phyloP scores from a whole-genome alignment of 1,284 basidiomycete genomes.

The Moesziomyces antarcticus region DNA sequence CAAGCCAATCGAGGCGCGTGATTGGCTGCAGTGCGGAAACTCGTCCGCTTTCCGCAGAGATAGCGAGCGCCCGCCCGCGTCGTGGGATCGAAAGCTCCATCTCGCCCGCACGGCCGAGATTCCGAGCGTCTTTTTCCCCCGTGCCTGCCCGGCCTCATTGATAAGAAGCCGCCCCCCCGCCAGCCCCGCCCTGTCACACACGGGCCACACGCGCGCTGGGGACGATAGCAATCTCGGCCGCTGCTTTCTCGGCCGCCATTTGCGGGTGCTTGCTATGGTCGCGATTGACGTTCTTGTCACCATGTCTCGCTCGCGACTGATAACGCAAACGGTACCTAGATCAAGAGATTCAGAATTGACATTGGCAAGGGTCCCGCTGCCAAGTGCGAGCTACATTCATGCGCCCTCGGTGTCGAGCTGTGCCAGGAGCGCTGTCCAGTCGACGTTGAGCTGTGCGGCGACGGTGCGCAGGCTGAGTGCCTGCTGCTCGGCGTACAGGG shows the following conservation, averaged over 20 bases:
- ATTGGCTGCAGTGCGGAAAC: background rate
- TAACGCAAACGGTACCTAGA: background rate
- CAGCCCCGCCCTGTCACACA: no score
- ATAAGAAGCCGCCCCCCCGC: no score
- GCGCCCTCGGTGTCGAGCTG: constrained; percentile 6
- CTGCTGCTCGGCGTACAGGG: constrained; percentile 38
- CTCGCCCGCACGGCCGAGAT: background rate
- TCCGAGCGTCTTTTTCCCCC: background rate
- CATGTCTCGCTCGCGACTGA: no score
- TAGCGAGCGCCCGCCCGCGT: background rate
- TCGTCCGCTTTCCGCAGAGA: background rate
- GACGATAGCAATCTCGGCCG: constrained; percentile 41
- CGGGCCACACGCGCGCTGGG: background rate
- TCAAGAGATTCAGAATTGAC: background rate
- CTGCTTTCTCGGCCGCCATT: background rate
- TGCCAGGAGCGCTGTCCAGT: background rate
- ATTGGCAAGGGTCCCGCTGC: background rate
- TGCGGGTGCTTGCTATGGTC: no score
- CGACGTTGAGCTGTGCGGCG: background rate
- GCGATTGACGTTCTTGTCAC: background rate
- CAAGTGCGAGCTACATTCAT: background rate
- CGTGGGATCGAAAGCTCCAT: no score
- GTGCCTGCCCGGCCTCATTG: no score
- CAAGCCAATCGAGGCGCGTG: background rate
- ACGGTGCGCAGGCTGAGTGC: constrained; percentile 23